These are phyloP conservation scores for Diversispora eburnea DNA, from an alignment of 192 early-diverging fungal genomes.

Conservation along the genomic window DNA sequence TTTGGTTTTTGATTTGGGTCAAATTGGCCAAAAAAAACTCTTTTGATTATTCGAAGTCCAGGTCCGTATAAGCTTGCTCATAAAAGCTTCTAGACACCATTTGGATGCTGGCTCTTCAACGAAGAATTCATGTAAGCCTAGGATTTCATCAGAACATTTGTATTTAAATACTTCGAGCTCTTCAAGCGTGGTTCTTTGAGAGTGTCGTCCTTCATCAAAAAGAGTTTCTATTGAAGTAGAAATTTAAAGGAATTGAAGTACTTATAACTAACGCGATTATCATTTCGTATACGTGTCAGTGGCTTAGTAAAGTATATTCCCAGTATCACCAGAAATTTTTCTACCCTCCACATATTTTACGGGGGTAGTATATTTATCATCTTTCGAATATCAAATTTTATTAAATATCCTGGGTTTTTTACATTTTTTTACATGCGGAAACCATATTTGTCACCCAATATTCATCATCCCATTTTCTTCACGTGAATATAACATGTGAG, in stretches of 20 bases:
- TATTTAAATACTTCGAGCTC: constrained; percentile 3
- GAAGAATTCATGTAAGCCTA: constrained; percentile 21
- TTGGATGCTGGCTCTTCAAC: constrained; percentile 1
- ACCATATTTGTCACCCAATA: too few relatives aligned
- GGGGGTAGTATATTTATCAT: too few relatives aligned
- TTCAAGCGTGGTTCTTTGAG: constrained; percentile 3
- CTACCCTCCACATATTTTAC: too few relatives aligned
- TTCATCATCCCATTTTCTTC: too few relatives aligned
- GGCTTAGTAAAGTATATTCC: too few relatives aligned
- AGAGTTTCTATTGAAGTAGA: neutral
- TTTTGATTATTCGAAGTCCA: constrained; percentile 6
- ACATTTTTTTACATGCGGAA: too few relatives aligned
- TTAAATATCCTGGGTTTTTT: too few relatives aligned
- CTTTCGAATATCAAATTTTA: too few relatives aligned
- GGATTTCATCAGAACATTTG: constrained; percentile 13
- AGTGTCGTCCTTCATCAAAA: neutral
- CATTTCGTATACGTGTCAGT: too few relatives aligned
- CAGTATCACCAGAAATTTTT: too few relatives aligned
- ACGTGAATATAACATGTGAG: too few relatives aligned
- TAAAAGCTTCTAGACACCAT: constrained; percentile 10
- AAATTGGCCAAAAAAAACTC: constrained; percentile 13
- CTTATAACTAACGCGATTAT: too few relatives aligned
- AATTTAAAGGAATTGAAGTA: neutral
- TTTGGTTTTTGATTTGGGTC: neutral
- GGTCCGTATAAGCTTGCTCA: constrained; percentile 6